Evolutionary conservation across 1,284 basidiomycete species (phyloP), one percentile per base, ranked within the genome.

Genomic region (Puccinia novopanici): DNA sequence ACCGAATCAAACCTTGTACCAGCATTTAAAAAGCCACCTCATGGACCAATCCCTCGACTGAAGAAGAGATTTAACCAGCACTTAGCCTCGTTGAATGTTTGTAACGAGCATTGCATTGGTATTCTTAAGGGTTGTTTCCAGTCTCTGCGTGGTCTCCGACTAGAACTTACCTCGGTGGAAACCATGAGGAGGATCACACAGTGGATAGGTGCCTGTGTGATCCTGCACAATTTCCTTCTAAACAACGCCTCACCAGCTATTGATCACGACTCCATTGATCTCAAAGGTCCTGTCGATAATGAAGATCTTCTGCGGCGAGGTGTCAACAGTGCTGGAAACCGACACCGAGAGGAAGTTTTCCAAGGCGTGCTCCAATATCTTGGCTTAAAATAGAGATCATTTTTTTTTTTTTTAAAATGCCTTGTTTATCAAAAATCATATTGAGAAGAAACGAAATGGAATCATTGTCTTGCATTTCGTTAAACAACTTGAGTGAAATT

Each of bases 51-150:
- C 0, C 59, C 59, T 13, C 27, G 10, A 61, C 9, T 34, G 15
- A 61, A 61, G 24, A 34, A 61, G 12, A 61, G 30, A 61, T 61
- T 61, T n/a, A 61, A 61, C 22, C 59, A 30, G 27, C 59, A 61
- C 17, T 24, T 61, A 1, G 59, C 59, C 27, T 30, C 24, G 9
- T 10, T 61, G 2, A 3, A 24, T 0, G 59, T 61, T 0, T 30
- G 59, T 24, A 61, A 61, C 22, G 27, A 61, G 30, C 59, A 61
- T 61, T 61, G 59, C 59, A 61, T 61, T n/a, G 59, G 59, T 1
- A 40, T 61, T 4, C 27, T 61, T 9, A 61, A 61, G 27, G 59
- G 59, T 0, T 3, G 37, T 1, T 61, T 61, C 24, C 59, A 61
- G 30, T 34, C 30, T 1, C 30, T 61, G 37, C 9, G 27, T 3